Conservation (phyloP, 2,329 filamentous ascomycete genomes). For the Septoria petroselini region DNA sequence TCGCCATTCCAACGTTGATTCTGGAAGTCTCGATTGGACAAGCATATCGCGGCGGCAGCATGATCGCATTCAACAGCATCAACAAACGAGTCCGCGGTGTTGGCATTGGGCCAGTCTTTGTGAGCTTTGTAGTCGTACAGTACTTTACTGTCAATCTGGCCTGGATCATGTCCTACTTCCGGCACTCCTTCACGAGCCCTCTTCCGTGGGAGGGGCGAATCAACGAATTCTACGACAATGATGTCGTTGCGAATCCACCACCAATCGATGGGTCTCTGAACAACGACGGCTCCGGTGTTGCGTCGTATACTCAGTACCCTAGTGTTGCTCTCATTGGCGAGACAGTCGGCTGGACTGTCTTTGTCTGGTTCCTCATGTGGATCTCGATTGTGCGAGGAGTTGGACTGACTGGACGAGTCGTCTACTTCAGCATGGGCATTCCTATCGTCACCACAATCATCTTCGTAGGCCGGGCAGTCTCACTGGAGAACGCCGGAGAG, state of each 20-base stretch:
- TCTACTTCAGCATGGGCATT: conserved; percentile 62
- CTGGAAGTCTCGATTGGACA: conserved; percentile 55
- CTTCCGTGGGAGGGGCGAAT: conserved; percentile 54
- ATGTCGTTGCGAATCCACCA: conserved; percentile 51
- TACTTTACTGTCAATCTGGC: conserved; percentile 58
- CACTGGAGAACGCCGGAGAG: conserved; percentile 53
- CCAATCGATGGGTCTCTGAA: conserved; percentile 40
- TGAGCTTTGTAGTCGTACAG: conserved; percentile 55
- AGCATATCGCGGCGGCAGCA: conserved; percentile 46
- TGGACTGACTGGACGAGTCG: conserved; percentile 56
- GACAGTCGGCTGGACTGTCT: conserved; percentile 57
- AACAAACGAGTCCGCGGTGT: conserved; percentile 54
- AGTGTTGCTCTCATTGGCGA: conserved; percentile 51
- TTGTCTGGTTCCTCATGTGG: conserved; percentile 60
- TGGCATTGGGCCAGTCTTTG: conserved; percentile 52
- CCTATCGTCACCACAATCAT: conserved; percentile 58
- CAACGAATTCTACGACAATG: conserved; percentile 52
- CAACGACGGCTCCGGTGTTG: conserved; percentile 41
- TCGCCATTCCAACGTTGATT: conserved; percentile 56
- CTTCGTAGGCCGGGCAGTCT: conserved; percentile 54
- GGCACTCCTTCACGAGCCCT: conserved; percentile 54
- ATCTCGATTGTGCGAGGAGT: conserved; percentile 59
- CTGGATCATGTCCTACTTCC: conserved; percentile 60
- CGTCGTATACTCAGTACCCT: conserved; percentile 49
- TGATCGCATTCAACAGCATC: conserved; percentile 44